Base-by-base conservation (phyloP, 2,329 filamentous ascomycete genomes). In the Phyllosticta citrichinensis region DNA sequence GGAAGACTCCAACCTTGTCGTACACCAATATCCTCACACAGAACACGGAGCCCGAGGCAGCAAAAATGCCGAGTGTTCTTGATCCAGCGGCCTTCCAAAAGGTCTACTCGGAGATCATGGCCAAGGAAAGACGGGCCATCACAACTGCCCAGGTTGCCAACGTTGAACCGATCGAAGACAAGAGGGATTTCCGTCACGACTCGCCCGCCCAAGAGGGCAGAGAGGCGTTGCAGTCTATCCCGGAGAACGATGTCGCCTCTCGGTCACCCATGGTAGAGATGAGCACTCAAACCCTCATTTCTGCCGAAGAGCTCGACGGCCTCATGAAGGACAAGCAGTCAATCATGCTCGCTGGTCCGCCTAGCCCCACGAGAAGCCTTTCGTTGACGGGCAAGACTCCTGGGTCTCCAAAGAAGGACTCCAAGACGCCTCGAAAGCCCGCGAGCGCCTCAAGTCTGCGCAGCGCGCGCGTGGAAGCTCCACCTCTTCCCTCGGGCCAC, bases 401-500 rank as follows among this genome's bases (percentile, higher is more conserved):
- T 66, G 66, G 14, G 63, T 66, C 52, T 67, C 66, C 65, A 24
- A 68, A 71, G 33, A 63, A 64, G 22, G 27, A 22, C 10, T 55
- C 55, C 33, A 75, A 71, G 61, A 71, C 65, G 58, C 73, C 70
- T 12, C 78, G 75, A 63, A 82, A 91, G 65, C 90, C 91, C 40
- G 82, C 82, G 50, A 97, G 91, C 72, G 81, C 89, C 52, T 79
- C 83, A 47, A 96, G 91, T 73, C 80, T 82, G 54, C 83, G 77
- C 60, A 79, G 75, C 54, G 78, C 77, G 57, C 73, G 73, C 60
- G 73, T 74, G 6, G 75, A 76, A 33, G 80, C 84, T 63, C 91
- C 91, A 47, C 91, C 91, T 33, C 79, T 97, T 62, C 93, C 92
- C 51, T 67, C 79, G 12, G 92, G 97, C 71, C 91, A 96, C 72